phyloP scores from a whole-genome alignment of 75 land plant genomes.

The Cryptomeria japonica region DNA sequence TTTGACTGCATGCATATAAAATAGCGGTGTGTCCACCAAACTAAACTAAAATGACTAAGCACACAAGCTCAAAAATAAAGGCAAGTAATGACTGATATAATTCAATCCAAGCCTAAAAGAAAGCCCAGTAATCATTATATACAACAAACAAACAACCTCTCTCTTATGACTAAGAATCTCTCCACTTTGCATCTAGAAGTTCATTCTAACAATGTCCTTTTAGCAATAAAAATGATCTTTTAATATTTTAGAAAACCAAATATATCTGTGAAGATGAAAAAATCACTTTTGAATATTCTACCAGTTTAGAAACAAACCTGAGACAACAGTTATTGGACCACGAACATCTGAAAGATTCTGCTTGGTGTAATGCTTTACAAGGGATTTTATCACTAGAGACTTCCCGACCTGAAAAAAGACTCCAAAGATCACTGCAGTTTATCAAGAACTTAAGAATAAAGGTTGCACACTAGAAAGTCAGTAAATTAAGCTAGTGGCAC shows the following conservation, averaged over 20 bases:
- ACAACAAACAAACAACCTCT: background rate
- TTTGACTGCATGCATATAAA: background rate
- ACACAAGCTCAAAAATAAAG: background rate
- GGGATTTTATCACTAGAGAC: constrained; percentile 87
- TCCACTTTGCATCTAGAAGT: background rate
- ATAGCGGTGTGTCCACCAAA: background rate
- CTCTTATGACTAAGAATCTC: background rate
- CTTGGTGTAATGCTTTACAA: constrained; percentile 95
- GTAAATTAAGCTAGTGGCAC: background rate
- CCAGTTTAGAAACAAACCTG: constrained; percentile 49
- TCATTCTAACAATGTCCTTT: background rate
- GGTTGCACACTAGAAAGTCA: background rate
- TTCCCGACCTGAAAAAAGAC: constrained; percentile 84
- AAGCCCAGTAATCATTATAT: background rate
- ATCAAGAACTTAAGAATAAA: background rate
- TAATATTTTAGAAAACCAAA: background rate
- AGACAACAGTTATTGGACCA: constrained; percentile 93
- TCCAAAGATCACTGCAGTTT: background rate
- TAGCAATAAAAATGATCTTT: background rate
- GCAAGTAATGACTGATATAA: background rate
- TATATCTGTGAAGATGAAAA: background rate
- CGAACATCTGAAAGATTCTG: constrained; percentile 87
- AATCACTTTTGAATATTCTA: background rate
- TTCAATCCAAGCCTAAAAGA: background rate
- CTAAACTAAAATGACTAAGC: background rate